Base-by-base conservation (phyloP, 2,329 filamentous ascomycete genomes). In the Fusarium annulatum region DNA sequence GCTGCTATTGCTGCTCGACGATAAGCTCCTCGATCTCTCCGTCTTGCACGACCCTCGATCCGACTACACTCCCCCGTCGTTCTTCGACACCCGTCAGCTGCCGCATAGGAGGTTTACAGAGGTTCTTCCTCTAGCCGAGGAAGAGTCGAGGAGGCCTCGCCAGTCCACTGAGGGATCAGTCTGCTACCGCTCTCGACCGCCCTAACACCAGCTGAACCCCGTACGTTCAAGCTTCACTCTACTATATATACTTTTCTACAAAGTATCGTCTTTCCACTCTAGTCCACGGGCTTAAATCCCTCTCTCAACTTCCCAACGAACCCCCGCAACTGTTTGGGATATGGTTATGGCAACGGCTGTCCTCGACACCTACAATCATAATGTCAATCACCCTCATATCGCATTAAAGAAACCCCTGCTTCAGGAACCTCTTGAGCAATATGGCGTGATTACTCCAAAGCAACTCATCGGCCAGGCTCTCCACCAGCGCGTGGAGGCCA, bases 101-200 rank as follows among this genome's bases (percentile, higher is more conserved):
- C 96, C 96, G 96, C 96, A 99, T 99, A 98, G 94, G 94, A 97
- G 93, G 92, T 90, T 90, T 92, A 92, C 91, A 90, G 90, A 92
- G 93, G 93, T 95, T 97, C 96, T 98, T 98, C 96, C 95, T 97
- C 96, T 96, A 88, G 88, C 87, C 85, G 96, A 95, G 96, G 96
- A 96, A 97, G 96, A 96, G 94, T 97, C 95, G 93, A 94, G 93
- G 93, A 96, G 94, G 93, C 94, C 94, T 94, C 93, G 94, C 92
- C 94, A 93, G 91, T 91, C 92, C 89, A 92, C 88, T 89, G 89
- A 93, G 89, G 94, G 92, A 92, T 93, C 94, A 89, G 93, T 94
- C 88, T 93, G 92, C 86, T 97, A 95, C 88, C 93, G 92, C 86
- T 97, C 96, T 89, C 94, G 94, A 90, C 96, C 96, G 85, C 96